Evolutionary conservation across 768 basidiomycete genomes (phyloP), one percentile per base, ranked within the genome.

Genomic region (Mycena vulgaris): DNA sequence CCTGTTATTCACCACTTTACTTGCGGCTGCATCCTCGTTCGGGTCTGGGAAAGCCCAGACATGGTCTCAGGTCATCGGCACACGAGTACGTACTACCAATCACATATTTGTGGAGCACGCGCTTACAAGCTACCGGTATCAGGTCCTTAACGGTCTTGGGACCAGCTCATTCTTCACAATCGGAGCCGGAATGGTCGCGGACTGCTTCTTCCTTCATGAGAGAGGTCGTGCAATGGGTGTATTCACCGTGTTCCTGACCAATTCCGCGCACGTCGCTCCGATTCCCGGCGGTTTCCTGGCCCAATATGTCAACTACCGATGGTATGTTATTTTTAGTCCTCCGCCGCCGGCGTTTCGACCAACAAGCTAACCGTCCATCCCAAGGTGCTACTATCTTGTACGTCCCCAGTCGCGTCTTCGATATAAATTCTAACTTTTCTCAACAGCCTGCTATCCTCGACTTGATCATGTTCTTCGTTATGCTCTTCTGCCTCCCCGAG

Each of bases 141-240:
- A 72, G 71, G 69, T 73, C 4, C 58, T 76, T 25, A 73, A 72
- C 25, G 75, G 75, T 30, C 28, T 76, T 21, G 75, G 69, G 17
- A 72, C 71, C 2, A 49, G 52, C 19, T 71, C 71, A 3, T 70
- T 75, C 63, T 74, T 71, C 47, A 72, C 74, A n/a, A 4, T 76
- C n/a, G 74, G 74, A 33, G 61, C 75, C 13, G 74, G 68, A 23
- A 58, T 68, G 55, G 74, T 76, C 11, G 53, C 69, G 9, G 75
- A 76, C 56, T 68, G 64, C 37, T 76, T 76, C 53, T 75, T 75
- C 66, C 71, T 75, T 4, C 75, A 76, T 48, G 75, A 76, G 42
- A 66, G 74, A 31, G 72, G 72, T 33, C 68, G 72, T 33, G 72
- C 73, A 8, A 62, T 70, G 60, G 73, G 69, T 5, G 59, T 71